A percentile compares a stretch with the other conserved stretches of the same genome.
phyloP scores from a whole-genome alignment of 1,284 basidiomycete genomes.

The Fomitopsis pinicola region DNA sequence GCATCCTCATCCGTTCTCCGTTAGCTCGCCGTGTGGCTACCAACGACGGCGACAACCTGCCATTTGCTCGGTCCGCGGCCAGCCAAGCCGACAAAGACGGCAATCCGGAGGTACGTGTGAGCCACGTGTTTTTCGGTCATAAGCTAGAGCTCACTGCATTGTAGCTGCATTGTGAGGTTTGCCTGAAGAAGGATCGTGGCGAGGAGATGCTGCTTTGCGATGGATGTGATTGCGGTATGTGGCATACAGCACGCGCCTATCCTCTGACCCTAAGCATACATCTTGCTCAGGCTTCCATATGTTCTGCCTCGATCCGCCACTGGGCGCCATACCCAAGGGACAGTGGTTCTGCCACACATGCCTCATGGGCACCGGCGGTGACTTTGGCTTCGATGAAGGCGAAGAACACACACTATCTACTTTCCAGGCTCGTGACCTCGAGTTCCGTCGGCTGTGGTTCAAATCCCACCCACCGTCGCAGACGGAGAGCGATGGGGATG shows the following conservation, averaged over 20 bases:
- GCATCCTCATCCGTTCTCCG: background rate
- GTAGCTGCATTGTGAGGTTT: slow-evolving; percentile 83
- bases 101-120: background rate
- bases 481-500: slow-evolving; percentile 7
- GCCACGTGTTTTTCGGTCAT: background rate
- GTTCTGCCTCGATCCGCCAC: slow-evolving; percentile 91
- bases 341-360: slow-evolving; percentile 98
- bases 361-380: slow-evolving; percentile 90
- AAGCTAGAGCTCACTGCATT: background rate
- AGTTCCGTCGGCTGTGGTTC: slow-evolving; percentile 91
- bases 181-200: slow-evolving; percentile 82
- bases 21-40: slow-evolving; percentile 13
- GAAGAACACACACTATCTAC: slow-evolving; percentile 91
- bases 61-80: background rate
- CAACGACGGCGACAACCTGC: slow-evolving; percentile 8
- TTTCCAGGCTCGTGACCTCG: slow-evolving; percentile 88
- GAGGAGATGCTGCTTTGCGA: slow-evolving; percentile 95
- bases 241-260: background rate
- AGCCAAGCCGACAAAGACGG: slow-evolving; percentile 1
- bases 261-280: background rate
- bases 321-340: slow-evolving; percentile 81
- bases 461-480: slow-evolving; percentile 61
- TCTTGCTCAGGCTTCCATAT: slow-evolving; percentile 81
- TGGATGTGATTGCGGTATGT: slow-evolving; percentile 90
- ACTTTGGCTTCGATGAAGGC: slow-evolving; percentile 98